Conservation (phyloP, 106 monocot genomes). For the Phalaenopsis aphrodite region DNA sequence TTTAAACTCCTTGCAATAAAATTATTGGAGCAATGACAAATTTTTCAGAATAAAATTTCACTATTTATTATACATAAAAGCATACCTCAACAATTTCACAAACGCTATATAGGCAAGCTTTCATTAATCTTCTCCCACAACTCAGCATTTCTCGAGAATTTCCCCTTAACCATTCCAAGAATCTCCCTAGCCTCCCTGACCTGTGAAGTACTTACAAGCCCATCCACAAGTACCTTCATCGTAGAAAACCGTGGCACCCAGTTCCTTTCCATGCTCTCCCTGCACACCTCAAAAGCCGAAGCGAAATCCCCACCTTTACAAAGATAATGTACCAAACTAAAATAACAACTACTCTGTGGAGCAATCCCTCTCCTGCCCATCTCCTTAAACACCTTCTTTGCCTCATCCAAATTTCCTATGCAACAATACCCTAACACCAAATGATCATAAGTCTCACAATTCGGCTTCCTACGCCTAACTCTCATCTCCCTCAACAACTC, state of each 20-base stretch:
- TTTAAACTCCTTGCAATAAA: neutral
- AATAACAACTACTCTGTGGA: conserved; percentile 31
- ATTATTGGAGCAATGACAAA: neutral
- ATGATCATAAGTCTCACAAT: conserved; percentile 33
- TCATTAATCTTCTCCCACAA: conserved; percentile 41
- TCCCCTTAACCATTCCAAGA: conserved; percentile 26
- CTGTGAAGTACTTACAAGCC: conserved; percentile 21
- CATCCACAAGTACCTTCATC: conserved; percentile 36
- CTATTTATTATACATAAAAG: neutral
- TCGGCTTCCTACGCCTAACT: conserved; percentile 27
- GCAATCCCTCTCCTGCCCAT: conserved; percentile 22
- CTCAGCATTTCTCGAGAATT: conserved; percentile 15
- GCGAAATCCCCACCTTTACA: conserved; percentile 36
- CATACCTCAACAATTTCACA: neutral
- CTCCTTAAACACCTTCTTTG: conserved; percentile 31
- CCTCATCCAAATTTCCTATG: conserved; percentile 24
- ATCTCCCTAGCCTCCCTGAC: conserved; percentile 30
- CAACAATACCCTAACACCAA: conserved; percentile 30
- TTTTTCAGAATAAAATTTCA: neutral
- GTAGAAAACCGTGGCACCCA: conserved; percentile 39
- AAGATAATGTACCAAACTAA: conserved; percentile 29
- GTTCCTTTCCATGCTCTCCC: conserved; percentile 42
- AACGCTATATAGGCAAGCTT: conserved; percentile 4
- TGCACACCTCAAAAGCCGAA: conserved; percentile 28
- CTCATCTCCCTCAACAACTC: conserved; percentile 32